phyloP scores from a whole-genome alignment of 495 filamentous ascomycete species.

The Filosporella fistucella region DNA sequence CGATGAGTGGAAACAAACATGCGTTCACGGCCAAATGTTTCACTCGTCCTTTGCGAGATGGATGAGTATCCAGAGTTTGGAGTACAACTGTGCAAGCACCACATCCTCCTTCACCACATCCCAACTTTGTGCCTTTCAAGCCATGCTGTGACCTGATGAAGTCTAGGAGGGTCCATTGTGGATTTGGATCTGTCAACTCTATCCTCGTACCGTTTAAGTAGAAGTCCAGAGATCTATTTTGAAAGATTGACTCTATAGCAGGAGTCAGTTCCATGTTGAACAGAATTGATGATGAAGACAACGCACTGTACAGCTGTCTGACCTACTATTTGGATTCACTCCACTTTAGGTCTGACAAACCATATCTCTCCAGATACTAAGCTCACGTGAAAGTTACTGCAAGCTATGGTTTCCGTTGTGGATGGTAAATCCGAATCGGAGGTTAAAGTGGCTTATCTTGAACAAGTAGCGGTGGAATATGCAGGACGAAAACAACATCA shows the following conservation, averaged over 20 bases:
- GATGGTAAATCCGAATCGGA: too few relatives aligned
- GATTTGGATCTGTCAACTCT: conserved; percentile 7
- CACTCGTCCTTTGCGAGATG: conserved; percentile 12
- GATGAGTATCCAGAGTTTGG: conserved; percentile 20
- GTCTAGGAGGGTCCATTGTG: conserved; percentile 35
- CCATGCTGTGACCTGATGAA: conserved; percentile 43
- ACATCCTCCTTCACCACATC: conserved; percentile 40
- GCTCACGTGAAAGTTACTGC: too few relatives aligned
- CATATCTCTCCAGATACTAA: too few relatives aligned
- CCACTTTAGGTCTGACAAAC: too few relatives aligned
- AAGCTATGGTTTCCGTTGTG: too few relatives aligned
- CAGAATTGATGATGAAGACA: neutral
- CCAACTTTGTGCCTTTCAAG: conserved; percentile 55
- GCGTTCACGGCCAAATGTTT: conserved; percentile 22
- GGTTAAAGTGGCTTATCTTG: too few relatives aligned
- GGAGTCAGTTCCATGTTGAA: conserved; percentile 11
- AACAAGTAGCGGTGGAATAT: too few relatives aligned
- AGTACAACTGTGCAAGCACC: conserved; percentile 38
- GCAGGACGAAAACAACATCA: too few relatives aligned
- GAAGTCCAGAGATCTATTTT: conserved; percentile 4
- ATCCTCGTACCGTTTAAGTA: conserved; percentile 15
- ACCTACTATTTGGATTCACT: too few relatives aligned
- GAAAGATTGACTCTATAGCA: conserved; percentile 6
- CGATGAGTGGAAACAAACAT: conserved; percentile 18
- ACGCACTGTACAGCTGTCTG: too few relatives aligned